Base-by-base conservation (phyloP, 163 green algal species). In the Smithsoniella earleae region DNA sequence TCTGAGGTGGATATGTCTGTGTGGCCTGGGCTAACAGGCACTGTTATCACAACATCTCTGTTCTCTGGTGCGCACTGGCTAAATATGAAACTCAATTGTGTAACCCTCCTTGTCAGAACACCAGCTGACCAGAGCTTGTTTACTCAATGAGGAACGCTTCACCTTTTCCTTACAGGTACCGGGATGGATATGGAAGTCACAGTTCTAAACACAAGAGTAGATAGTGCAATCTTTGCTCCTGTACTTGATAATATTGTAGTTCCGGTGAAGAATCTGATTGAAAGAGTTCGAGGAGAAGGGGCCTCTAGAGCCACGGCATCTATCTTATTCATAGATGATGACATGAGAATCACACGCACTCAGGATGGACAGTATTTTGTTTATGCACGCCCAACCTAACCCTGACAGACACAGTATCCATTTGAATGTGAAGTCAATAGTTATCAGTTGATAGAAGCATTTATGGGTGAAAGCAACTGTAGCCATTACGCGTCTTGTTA, bases 1-100 rank as follows among this genome's bases (percentile, higher is more conserved):
- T 73, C 36, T 30, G 66, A 79, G 66, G 77, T 82, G 10, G 74
- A 82, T 33, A 46, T 82, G 31, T 66, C 76, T 44, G 66, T 82
- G 36, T 81, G 78, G 46, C 77, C 77, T 25, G 74, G 25, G 13
- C 20, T 78, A 20, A 66, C 58, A 2, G 77, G 77, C 36, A 69
- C 36, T 0, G 77, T 82, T 34, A 74, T 82, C 27, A 82, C 77
- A 22, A 79, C 77, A 28, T 69, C 58, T 6, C 38, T 3, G 30
- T 45, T 69, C 25, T 25, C 58, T 28, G 58, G 58, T 69, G 58
- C 25, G 52, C 52, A 65, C 6, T 13, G 30, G 25, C 13, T 36
- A 8, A 28, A 36, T 43, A 3, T 69, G 58, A 18, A 10, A 27
- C 49, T 64, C 44, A 36, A 25, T 36, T 10, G 1, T 64, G 49